Conservation (phyloP, 176 grass and related monocot genomes). For the sorghum (Sorghum bicolor) region DNA sequence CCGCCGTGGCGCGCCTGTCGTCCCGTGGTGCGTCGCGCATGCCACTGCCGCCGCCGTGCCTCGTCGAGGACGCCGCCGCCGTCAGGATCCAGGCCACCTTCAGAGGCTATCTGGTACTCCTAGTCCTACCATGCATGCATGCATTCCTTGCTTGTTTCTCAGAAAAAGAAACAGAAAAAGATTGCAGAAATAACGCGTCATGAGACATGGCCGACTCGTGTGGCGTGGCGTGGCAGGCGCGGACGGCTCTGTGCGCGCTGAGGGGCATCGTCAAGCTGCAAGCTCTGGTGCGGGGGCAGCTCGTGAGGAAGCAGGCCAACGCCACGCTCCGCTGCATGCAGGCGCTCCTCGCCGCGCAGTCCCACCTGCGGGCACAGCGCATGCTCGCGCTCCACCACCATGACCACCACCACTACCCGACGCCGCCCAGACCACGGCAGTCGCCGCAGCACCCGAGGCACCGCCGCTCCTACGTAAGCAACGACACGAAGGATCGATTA, state of each 20-base stretch:
- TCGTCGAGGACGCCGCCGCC: conserved; percentile 50
- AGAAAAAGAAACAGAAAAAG: neutral
- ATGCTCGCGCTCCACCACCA: conserved; percentile 43
- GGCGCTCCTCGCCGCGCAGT: conserved; percentile 65
- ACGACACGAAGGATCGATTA: neutral
- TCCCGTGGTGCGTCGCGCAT: neutral
- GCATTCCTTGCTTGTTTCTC: neutral
- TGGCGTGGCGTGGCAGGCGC: conserved; percentile 42
- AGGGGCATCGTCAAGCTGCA: conserved; percentile 84
- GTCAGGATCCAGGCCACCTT: conserved; percentile 76
- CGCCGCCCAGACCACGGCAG: conserved; percentile 37
- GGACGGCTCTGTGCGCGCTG: conserved; percentile 76
- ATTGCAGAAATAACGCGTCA: neutral
- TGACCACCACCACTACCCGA: conserved; percentile 12
- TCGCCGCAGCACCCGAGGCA: conserved; percentile 60
- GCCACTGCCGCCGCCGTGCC: neutral
- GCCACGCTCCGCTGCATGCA: conserved; percentile 88
- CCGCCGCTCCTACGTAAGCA: conserved; percentile 55
- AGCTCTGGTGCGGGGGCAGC: conserved; percentile 69
- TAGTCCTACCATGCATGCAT: neutral
- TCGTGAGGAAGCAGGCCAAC: conserved; percentile 86
- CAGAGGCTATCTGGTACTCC: conserved; percentile 80
- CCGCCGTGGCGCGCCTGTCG: conserved; percentile 46
- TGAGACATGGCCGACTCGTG: neutral
- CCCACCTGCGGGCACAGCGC: conserved; percentile 55